Conservation (phyloP, 2,329 filamentous ascomycete genomes). For the Fusarium nelsonii region DNA sequence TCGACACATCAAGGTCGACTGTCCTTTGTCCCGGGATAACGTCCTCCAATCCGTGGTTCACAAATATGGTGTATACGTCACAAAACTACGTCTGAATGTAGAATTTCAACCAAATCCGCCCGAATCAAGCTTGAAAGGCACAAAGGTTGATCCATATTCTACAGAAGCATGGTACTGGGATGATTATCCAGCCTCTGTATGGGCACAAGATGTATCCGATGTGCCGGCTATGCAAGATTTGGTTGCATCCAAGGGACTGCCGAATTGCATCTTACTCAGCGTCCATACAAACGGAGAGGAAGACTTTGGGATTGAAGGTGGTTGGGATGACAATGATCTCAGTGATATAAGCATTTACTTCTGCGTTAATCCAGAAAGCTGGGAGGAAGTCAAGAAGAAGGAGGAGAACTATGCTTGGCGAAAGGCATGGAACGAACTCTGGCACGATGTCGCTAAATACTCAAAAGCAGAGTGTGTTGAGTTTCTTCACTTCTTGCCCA, state of each 20-base stretch:
- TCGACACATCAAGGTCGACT: conserved; percentile 1
- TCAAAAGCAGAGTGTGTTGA: not conserved
- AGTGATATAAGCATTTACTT: not conserved
- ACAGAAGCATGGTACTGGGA: not conserved
- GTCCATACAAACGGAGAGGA: conserved; percentile 1
- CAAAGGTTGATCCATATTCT: not conserved
- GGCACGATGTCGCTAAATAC: conserved; percentile 6
- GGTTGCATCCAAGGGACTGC: conserved; percentile 8
- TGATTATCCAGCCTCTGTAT: conserved; percentile 7
- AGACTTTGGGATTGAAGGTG: not conserved
- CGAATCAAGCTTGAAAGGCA: not conserved
- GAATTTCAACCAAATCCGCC: conserved; percentile 1
- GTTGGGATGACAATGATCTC: conserved; percentile 7
- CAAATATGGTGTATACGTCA: not conserved
- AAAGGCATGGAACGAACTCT: conserved; percentile 11
- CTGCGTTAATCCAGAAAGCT: not conserved
- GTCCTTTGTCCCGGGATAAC: conserved; percentile 5
- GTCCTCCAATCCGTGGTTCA: conserved; percentile 1
- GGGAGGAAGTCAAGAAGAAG: conserved; percentile 3
- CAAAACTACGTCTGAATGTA: not conserved
- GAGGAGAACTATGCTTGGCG: conserved; percentile 16
- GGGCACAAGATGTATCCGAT: conserved; percentile 5
- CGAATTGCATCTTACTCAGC: not conserved
- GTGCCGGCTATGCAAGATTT: not conserved
- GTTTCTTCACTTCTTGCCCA: conserved; percentile 9